Conservation (phyloP, 2,329 filamentous ascomycete genomes). For the Colletotrichum nymphaeae region DNA sequence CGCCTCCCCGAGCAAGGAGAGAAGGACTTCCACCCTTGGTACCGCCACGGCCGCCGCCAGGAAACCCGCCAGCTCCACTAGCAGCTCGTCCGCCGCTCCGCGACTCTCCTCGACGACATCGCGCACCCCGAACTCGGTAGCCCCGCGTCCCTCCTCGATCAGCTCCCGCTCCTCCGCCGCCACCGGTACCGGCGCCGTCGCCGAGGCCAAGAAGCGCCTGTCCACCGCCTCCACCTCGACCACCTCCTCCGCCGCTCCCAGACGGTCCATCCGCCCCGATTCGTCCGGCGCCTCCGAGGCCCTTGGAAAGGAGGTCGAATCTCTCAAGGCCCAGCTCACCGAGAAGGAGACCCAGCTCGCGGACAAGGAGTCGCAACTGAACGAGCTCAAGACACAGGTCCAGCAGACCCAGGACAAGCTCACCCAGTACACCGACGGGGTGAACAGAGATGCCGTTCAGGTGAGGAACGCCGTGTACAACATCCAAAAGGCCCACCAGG, state of each 20-base stretch:
- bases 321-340: constrained; percentile 69
- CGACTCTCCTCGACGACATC: constrained; percentile 32
- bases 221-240: constrained; percentile 59
- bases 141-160: constrained; percentile 41
- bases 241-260: constrained; percentile 47
- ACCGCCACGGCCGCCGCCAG: constrained; percentile 46
- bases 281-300: constrained; percentile 53
- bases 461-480: constrained; percentile 44
- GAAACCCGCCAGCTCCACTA: constrained; percentile 41
- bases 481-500: constrained; percentile 46
- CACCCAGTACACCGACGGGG: constrained; percentile 63
- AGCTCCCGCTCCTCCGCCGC: constrained; percentile 44
- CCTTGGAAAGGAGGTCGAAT: constrained; percentile 66
- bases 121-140: constrained; percentile 36
- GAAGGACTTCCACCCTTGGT: constrained; percentile 47
- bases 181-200: constrained; percentile 51
- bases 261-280: constrained; percentile 53
- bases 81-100: constrained; percentile 29
- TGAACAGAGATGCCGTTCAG: constrained; percentile 53
- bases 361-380: constrained; percentile 68
- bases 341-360: constrained; percentile 69
- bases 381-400: constrained; percentile 67
- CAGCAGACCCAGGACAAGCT: constrained; percentile 67
- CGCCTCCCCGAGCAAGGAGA: constrained; percentile 42
- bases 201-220: constrained; percentile 68